phyloP scores from a whole-genome alignment of 2,329 filamentous ascomycete genomes.

The Cladosporium velox region DNA sequence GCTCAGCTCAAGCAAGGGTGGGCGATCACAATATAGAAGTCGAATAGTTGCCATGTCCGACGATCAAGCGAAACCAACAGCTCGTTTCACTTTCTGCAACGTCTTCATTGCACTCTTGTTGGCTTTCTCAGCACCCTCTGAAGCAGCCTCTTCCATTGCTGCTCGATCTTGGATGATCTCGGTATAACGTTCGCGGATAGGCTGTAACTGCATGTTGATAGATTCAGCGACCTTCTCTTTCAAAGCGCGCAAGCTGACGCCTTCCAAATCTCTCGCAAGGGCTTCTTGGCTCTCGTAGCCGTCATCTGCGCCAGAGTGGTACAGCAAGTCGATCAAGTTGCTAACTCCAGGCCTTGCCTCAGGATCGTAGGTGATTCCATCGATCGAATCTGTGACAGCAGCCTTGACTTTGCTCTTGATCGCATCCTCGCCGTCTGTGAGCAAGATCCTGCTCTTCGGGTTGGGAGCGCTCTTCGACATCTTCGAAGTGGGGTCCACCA shows the following conservation, averaged over 20 bases:
- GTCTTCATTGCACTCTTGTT: constrained; percentile 58
- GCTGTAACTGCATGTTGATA: constrained; percentile 55
- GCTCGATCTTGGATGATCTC: constrained; percentile 54
- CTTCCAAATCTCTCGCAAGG: constrained; percentile 49
- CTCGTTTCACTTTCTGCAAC: constrained; percentile 48
- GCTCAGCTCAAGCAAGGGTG: neutral
- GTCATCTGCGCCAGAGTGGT: constrained; percentile 51
- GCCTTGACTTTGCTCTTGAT: constrained; percentile 70
- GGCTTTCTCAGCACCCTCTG: constrained; percentile 63
- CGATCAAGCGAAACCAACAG: constrained; percentile 42
- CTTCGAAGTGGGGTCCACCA: constrained; percentile 74
- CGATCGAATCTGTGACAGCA: constrained; percentile 75
- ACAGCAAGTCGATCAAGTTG: constrained; percentile 81
- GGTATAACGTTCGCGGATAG: constrained; percentile 60
- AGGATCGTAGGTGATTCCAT: constrained; percentile 72
- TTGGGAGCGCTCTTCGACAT: constrained; percentile 90
- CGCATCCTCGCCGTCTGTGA: constrained; percentile 68
- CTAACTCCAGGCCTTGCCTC: constrained; percentile 73
- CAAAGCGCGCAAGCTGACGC: constrained; percentile 56
- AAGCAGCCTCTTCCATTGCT: constrained; percentile 60
- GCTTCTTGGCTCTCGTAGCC: constrained; percentile 44
- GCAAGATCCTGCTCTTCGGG: constrained; percentile 73
- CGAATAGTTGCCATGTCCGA: neutral
- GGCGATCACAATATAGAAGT: neutral
- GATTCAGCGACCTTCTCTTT: constrained; percentile 65